Evolutionary conservation across 441 rosid species (phyloP).

Genomic region (Breynia disticha): DNA sequence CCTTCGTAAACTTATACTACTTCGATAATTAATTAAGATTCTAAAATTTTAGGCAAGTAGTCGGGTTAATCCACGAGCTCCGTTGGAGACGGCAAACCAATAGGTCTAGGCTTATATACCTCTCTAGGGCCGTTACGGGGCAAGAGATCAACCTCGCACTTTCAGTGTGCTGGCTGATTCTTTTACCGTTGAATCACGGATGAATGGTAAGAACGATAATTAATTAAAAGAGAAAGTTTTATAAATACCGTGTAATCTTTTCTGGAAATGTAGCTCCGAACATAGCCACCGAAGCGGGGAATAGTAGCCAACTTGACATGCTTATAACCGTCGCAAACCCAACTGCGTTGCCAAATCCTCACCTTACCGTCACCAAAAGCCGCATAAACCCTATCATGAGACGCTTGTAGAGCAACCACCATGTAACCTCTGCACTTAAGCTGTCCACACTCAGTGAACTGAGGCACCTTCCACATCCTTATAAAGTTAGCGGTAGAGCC

Average conservation of each 20-base stretch:
- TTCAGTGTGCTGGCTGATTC: too few relatives aligned
- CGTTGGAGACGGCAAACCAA: too few relatives aligned
- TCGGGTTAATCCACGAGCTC: too few relatives aligned
- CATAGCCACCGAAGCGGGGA: constrained; percentile 26
- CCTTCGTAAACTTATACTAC: too few relatives aligned
- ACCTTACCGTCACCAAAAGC: constrained; percentile 43
- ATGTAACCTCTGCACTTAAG: constrained; percentile 31
- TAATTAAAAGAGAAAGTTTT: too few relatives aligned
- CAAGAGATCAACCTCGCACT: too few relatives aligned
- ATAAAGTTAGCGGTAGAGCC: constrained; percentile 36
- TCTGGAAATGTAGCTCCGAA: constrained; percentile 33
- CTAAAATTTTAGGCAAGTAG: too few relatives aligned
- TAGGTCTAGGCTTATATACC: too few relatives aligned
- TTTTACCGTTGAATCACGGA: too few relatives aligned
- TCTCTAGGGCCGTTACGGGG: too few relatives aligned
- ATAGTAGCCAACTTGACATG: constrained; percentile 36
- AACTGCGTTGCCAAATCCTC: constrained; percentile 37
- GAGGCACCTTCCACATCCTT: constrained; percentile 42
- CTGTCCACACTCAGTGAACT: constrained; percentile 35
- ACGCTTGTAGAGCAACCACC: constrained; percentile 30
- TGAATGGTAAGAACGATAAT: too few relatives aligned
- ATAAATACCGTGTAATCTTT: constrained; percentile 41
- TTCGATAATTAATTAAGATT: too few relatives aligned
- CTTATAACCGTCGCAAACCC: constrained; percentile 26
- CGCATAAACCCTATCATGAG: constrained; percentile 31